Evolutionary conservation across 2,329 filamentous ascomycete species (phyloP), one percentile per base, ranked within the genome.

Genomic region (Cercospora sp.): DNA sequence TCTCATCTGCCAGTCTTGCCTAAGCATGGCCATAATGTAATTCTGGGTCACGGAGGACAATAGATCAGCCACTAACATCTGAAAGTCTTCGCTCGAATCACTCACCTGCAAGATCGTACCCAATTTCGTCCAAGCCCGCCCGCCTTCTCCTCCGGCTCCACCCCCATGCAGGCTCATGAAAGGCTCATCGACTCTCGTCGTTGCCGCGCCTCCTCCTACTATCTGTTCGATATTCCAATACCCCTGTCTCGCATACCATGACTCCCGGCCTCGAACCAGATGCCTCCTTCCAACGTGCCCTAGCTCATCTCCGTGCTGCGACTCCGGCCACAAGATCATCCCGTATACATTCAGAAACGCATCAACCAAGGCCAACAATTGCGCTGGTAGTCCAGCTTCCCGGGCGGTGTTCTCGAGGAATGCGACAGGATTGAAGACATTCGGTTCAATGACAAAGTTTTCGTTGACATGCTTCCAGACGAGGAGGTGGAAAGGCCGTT

Each of bases 261-360:
- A 62, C 7, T 30, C 26, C 21, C 34, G 16, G 28, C 26, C 26
- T 49, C 12, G 7, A 5, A 51, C 21, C 40, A 62, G 49, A 43
- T 62, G 60, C 16, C 43, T 30, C 26, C 60, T 51, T 24, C 43
- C 28, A 10, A 28, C 43, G 18, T 30, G 12, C 26, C 43, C 60
- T 34, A 30, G 12, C 16, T 49, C 28, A 28, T 26, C 21, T 21
- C 34, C 43, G n/a, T 40, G n/a, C 21, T 28, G 28, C 40, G 12
- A 30, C 24, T 62, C 40, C 28, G 60, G 60, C 60, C 60, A 62
- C 37, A 62, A 40, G 21, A 43, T 45, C 7, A 5, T 24, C 3
- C 60, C 60, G n/a, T 62, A 62, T n/a, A 18, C 21, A 5, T 62
- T 43, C 16, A 62, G 24, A 43, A 62, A 62, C 12, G 60, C 18